These are phyloP conservation scores for Calycina marina DNA, from an alignment of 2,329 filamentous ascomycete species.

Conservation along the genomic window DNA sequence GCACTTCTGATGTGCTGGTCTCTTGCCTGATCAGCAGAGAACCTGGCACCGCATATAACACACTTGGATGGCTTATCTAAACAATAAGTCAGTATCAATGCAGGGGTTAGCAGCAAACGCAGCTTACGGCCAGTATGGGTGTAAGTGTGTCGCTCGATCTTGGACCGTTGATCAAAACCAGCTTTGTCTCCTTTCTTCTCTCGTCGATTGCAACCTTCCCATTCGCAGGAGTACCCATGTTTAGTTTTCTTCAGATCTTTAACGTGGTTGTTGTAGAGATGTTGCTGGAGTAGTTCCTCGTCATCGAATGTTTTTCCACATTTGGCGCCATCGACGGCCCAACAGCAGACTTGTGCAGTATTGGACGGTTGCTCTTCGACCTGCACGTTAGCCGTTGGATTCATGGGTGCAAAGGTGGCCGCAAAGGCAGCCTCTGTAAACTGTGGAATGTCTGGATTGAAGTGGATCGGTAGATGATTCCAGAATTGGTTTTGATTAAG, in stretches of 20 bases:
- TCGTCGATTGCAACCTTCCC: constrained; percentile 38
- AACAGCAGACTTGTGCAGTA: constrained; percentile 14
- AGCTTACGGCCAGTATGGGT: constrained; percentile 48
- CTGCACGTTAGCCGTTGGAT: not conserved
- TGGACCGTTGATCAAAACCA: constrained; percentile 44
- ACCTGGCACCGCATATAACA: constrained; percentile 36
- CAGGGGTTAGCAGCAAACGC: not conserved
- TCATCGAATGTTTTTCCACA: constrained; percentile 12
- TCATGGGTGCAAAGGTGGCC: constrained; percentile 10
- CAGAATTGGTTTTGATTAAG: constrained; percentile 14
- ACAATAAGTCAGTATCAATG: constrained; percentile 4
- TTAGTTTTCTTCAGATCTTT: constrained; percentile 28
- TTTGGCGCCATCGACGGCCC: constrained; percentile 6
- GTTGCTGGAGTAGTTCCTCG: constrained; percentile 36
- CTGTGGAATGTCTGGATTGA: no score
- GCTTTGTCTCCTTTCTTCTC: constrained; percentile 22
- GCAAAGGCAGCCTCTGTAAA: no score
- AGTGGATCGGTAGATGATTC: constrained; percentile 16
- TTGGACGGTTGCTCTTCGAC: constrained; percentile 1
- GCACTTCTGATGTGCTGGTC: constrained; percentile 49
- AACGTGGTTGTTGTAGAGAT: constrained; percentile 37
- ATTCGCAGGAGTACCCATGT: constrained; percentile 37
- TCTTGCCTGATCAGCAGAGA: constrained; percentile 54
- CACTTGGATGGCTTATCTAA: constrained; percentile 46
- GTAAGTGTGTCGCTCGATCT: constrained; percentile 50